Evolutionary conservation across 1,284 basidiomycete genomes (phyloP).

Genomic region (Ceratobasidium sp.): DNA sequence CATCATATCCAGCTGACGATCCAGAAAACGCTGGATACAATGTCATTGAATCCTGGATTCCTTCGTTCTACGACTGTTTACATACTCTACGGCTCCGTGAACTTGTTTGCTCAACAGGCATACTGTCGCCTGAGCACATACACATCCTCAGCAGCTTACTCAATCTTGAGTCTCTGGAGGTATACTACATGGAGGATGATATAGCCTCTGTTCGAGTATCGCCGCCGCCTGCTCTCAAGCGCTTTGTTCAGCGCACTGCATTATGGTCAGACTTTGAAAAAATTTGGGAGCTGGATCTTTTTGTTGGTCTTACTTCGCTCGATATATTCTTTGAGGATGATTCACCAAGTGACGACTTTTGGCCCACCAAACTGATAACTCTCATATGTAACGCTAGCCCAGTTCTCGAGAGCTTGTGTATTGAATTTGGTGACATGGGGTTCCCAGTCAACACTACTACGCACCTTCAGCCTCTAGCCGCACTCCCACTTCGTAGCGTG

Average conservation of each 20-base stretch:
- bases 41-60: neutral
- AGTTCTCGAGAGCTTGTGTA: neutral
- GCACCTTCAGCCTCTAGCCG: neutral
- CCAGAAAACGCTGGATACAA: neutral
- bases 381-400: neutral
- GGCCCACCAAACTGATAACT: neutral
- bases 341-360: neutral
- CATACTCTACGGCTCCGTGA: neutral
- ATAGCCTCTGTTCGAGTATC: neutral
- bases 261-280: neutral
- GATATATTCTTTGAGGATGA: neutral
- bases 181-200: neutral
- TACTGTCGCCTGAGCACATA: neutral
- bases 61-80: constrained; percentile 5
- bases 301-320: neutral
- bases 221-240: neutral
- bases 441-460: neutral
- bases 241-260: neutral
- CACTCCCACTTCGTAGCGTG: neutral
- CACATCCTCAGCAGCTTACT: neutral
- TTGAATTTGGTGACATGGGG: neutral
- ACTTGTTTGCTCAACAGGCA: neutral
- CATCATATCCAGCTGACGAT: neutral
- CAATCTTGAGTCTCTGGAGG: neutral
- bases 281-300: constrained; percentile 3